Conservation (phyloP, 345 rosid species). For the Syzygium jambos region DNA sequence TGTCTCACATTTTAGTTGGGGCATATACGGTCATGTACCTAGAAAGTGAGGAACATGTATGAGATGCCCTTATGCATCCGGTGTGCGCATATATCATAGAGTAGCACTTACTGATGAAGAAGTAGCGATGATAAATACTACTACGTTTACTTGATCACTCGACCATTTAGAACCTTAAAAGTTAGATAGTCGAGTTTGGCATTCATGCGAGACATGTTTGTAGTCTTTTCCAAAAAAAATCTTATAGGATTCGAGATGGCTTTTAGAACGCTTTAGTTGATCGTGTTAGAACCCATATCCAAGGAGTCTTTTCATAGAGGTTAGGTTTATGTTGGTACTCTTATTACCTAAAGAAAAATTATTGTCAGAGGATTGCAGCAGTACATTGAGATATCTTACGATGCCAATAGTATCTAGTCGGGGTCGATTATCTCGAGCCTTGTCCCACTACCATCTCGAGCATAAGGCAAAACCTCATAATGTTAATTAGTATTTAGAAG, state of each 20-base stretch:
- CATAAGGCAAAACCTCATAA: background rate
- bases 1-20: no score
- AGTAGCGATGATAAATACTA: background rate
- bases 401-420: accelerated
- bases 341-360: background rate
- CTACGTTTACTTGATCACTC: background rate
- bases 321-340: background rate
- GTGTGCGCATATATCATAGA: background rate
- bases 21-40: no score
- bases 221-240: background rate
- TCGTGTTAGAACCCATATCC: background rate
- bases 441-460: accelerated
- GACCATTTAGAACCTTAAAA: background rate
- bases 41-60: no score
- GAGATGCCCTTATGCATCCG: no score
- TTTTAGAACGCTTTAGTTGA: accelerated
- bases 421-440: background rate
- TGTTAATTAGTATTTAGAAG: background rate
- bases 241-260: background rate
- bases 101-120: background rate
- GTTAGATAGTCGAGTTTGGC: background rate
- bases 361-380: accelerated
- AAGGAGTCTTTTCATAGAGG: background rate
- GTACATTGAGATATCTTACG: accelerated
- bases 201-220: background rate